Percentiles rank a stretch among this genome's conserved stretches.
Evolutionary conservation across 768 basidiomycete species (phyloP).

Genomic region (Tubosaeta sp.): DNA sequence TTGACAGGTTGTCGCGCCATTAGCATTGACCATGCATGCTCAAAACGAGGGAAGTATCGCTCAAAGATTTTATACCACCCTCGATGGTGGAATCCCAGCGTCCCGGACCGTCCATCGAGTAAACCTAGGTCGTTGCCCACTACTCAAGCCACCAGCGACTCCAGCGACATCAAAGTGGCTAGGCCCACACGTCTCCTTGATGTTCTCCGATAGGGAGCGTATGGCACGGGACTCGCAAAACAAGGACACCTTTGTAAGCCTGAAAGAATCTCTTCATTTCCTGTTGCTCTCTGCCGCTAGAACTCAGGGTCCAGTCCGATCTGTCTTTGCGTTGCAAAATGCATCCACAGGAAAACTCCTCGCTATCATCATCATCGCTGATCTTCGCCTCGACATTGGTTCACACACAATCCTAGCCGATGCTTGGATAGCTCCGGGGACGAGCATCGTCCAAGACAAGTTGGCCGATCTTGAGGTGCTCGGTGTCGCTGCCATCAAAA

Average conservation of each 20-base stretch:
- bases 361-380: conserved; percentile 44
- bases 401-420: conserved; percentile 51
- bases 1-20: conserved; percentile 20
- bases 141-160: conserved; percentile 20
- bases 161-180: conserved; percentile 28
- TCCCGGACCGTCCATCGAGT: conserved; percentile 40
- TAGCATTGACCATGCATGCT: conserved; percentile 11
- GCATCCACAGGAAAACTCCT: conserved; percentile 18
- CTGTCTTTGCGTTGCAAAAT: conserved; percentile 19
- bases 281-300: conserved; percentile 29
- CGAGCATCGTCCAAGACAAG: conserved; percentile 1
- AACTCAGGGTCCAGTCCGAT: conserved; percentile 10
- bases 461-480: conserved; percentile 8
- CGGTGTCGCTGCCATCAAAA: conserved; percentile 10
- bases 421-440: conserved; percentile 42
- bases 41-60: conserved; percentile 16
- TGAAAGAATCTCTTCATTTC: conserved; percentile 32
- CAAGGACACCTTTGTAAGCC: conserved; percentile 24
- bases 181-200: conserved; percentile 25
- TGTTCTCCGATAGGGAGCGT: conserved; percentile 33
- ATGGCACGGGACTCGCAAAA: conserved; percentile 1
- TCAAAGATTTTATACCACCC: conserved; percentile 28
- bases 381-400: conserved; percentile 43
- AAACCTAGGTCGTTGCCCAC: conserved; percentile 33
- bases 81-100: conserved; percentile 7